Base-by-base conservation (phyloP, 2,329 filamentous ascomycete species). In the Microcera coccophila region DNA sequence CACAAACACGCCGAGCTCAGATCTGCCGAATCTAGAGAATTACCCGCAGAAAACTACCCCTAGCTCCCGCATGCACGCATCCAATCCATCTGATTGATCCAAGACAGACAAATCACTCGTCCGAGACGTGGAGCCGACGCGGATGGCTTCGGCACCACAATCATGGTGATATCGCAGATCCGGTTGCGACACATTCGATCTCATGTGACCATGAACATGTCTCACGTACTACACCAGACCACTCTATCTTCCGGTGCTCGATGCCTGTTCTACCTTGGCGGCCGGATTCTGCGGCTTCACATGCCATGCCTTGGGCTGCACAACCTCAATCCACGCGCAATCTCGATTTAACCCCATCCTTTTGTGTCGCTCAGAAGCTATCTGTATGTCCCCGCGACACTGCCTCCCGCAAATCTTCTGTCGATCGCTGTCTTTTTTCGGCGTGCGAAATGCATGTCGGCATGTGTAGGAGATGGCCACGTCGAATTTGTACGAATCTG, bases 391-490 rank as follows among this genome's bases (percentile, higher is more conserved):
- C 45, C 15, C 45, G 47, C 24, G 52, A 33, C 22, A 50, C 40
- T 4, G 42, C 35, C 36, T 57, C 52, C 34, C 55, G 43, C 15
- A 57, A 36, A 7, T 42, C 50, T 19, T 58, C 55, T 15, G 58
- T 49, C 28, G 53, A 45, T 36, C 38, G 43, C 26, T 57, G 53
- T 21, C 53, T 42, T 42, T 58, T 58, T 35, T 58, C 55, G 7
- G 49, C 41, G 12, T 42, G 43, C 10, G 55, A 55, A 12, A 59
- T 54, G 48, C 55, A 59, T 17, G 47, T 44, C 10, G 55, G 55
- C 48, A 54, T 50, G 47, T 67, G 63, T 20, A 66, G 55, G 34
- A 66, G 53, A 47, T 66, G 63, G 3, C 63, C 62, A 19, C 64
- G 52, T 15, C 59, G 52, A 24, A 48, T 44, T 16, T 54, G 56